phyloP scores from a whole-genome alignment of 176 grass and related monocot genomes.

The Areca catechu region DNA sequence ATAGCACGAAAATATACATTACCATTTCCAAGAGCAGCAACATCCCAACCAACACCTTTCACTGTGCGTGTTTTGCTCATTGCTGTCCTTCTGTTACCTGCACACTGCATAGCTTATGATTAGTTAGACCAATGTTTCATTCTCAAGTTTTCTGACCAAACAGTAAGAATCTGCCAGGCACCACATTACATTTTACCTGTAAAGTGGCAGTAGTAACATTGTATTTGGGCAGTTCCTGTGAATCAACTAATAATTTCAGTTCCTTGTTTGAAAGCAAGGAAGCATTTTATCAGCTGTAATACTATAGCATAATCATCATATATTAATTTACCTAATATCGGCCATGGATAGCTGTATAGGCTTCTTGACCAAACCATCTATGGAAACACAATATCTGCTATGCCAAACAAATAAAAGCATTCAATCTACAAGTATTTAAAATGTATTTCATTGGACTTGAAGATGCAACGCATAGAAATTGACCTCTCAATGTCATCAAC shows the following conservation, averaged over 20 bases:
- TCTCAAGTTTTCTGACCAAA: too few species aligned
- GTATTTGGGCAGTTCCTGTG: constrained; percentile 81
- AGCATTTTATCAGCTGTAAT: neutral
- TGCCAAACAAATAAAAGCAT: constrained; percentile 3
- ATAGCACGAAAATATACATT: constrained; percentile 1
- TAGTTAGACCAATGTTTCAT: too few species aligned
- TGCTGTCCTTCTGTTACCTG: constrained; percentile 87
- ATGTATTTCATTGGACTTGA: too few species aligned
- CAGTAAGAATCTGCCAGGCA: too few species aligned
- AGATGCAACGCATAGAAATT: constrained; percentile 4
- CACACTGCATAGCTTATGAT: constrained; percentile 43
- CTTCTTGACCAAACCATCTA: constrained; percentile 68
- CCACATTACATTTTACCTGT: constrained; percentile 35
- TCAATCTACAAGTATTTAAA: too few species aligned
- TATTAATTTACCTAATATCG: constrained; percentile 65
- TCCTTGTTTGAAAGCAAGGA: constrained; percentile 10
- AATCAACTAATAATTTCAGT: constrained; percentile 20
- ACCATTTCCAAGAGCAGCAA: constrained; percentile 95
- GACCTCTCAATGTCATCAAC: constrained; percentile 30
- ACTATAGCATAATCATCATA: constrained; percentile 1
- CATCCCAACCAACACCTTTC: constrained; percentile 90
- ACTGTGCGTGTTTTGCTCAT: constrained; percentile 85
- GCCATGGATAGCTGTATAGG: constrained; percentile 54
- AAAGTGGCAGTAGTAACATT: constrained; percentile 86
- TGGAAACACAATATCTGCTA: constrained; percentile 64